phyloP scores from a whole-genome alignment of 2,329 filamentous ascomycete species.

The Penicillium sp. region DNA sequence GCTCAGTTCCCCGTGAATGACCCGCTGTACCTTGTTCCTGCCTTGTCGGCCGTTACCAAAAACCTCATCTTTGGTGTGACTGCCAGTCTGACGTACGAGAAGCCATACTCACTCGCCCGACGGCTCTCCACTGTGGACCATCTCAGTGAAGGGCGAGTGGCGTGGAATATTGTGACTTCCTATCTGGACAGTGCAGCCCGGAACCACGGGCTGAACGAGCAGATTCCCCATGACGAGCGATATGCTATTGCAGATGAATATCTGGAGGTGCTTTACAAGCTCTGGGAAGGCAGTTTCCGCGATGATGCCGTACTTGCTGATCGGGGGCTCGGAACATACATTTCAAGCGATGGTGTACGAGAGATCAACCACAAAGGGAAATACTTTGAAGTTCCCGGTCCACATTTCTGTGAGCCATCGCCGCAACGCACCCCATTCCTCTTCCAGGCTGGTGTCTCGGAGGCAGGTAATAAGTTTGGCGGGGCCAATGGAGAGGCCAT shows the following conservation, averaged over 20 bases:
- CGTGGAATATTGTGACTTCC: constrained; percentile 53
- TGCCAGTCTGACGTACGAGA: constrained; percentile 55
- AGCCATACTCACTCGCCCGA: constrained; percentile 54
- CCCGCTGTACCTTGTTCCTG: constrained; percentile 40
- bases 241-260: constrained; percentile 51
- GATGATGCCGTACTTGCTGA: constrained; percentile 33
- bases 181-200: constrained; percentile 47
- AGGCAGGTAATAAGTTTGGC: constrained; percentile 45
- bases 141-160: constrained; percentile 51
- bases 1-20: constrained; percentile 44
- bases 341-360: constrained; percentile 21
- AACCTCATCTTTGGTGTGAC: constrained; percentile 52
- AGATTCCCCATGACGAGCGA: constrained; percentile 49
- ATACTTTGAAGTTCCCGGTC: constrained; percentile 33
- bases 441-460: constrained; percentile 47
- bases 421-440: constrained; percentile 47
- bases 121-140: constrained; percentile 56
- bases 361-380: constrained; percentile 34
- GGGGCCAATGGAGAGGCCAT: constrained; percentile 43
- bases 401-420: constrained; percentile 43
- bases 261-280: constrained; percentile 43
- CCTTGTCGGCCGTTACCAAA: constrained; percentile 48
- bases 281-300: constrained; percentile 55
- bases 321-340: constrained; percentile 9
- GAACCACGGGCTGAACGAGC: constrained; percentile 42